Evolutionary conservation across 2,329 filamentous ascomycete genomes (phyloP).

Genomic region (Alternaria brassicae): DNA sequence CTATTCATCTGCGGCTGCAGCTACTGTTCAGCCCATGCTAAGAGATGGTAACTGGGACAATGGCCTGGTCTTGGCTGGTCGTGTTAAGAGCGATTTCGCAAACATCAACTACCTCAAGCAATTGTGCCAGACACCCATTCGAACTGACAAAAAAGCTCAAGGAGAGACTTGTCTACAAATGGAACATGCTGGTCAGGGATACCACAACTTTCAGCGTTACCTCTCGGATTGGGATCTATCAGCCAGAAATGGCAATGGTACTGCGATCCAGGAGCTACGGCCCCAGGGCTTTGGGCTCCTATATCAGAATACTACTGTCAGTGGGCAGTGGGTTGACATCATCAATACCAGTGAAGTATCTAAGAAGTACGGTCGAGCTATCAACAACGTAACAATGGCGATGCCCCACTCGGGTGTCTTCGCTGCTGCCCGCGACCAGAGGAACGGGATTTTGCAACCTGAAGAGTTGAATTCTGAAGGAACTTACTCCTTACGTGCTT

Average conservation of each 20-base stretch:
- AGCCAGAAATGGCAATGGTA: slow-evolving; percentile 54
- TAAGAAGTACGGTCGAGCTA: slow-evolving; percentile 60
- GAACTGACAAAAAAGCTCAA: slow-evolving; percentile 50
- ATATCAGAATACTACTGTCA: slow-evolving; percentile 75
- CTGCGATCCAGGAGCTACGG: slow-evolving; percentile 55
- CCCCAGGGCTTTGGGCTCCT: slow-evolving; percentile 69
- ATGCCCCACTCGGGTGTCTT: slow-evolving; percentile 78
- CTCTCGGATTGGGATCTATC: slow-evolving; percentile 63
- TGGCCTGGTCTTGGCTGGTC: slow-evolving; percentile 58
- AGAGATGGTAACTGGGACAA: slow-evolving; percentile 63
- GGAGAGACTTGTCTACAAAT: slow-evolving; percentile 71
- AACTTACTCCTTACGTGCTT: slow-evolving; percentile 71
- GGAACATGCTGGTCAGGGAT: slow-evolving; percentile 72
- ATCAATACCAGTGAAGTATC: slow-evolving; percentile 62
- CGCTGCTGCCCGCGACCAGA: slow-evolving; percentile 65
- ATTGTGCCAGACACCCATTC: slow-evolving; percentile 69
- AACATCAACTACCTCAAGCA: slow-evolving; percentile 64
- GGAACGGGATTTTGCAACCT: slow-evolving; percentile 75
- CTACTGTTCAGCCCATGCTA: slow-evolving; percentile 73
- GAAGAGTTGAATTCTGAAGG: slow-evolving; percentile 66
- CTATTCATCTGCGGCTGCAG: slow-evolving; percentile 79
- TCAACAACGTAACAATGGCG: slow-evolving; percentile 79
- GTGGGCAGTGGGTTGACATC: slow-evolving; percentile 71
- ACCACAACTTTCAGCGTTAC: slow-evolving; percentile 71
- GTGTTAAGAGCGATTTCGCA: slow-evolving; percentile 68